phyloP scores from a whole-genome alignment of 2,329 filamentous ascomycete genomes.

The Pseudocercospora musae region DNA sequence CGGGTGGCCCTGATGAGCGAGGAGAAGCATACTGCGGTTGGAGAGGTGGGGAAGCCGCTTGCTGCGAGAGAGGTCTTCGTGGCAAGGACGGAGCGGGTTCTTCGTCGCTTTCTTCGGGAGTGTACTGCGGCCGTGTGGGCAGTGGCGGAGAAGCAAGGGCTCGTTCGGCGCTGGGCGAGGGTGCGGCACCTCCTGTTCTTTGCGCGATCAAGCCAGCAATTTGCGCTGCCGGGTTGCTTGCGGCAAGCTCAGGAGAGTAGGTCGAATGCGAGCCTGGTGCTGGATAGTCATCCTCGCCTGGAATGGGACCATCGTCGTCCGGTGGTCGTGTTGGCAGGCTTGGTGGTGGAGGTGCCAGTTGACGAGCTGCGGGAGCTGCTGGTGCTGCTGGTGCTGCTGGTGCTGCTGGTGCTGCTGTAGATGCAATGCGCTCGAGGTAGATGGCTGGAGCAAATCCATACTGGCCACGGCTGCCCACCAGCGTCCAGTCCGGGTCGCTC shows the following conservation, averaged over 20 bases:
- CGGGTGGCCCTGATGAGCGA: slow-evolving; percentile 36
- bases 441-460: slow-evolving; percentile 95
- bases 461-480: slow-evolving; percentile 79
- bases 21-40: slow-evolving; percentile 37
- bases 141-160: slow-evolving; percentile 51
- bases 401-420: slow-evolving; percentile 43
- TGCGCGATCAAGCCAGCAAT: slow-evolving; percentile 54
- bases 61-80: slow-evolving; percentile 54
- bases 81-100: slow-evolving; percentile 62
- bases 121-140: slow-evolving; percentile 54
- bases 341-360: slow-evolving; percentile 43
- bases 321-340: slow-evolving; percentile 34
- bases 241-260: slow-evolving; percentile 38
- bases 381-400: slow-evolving; percentile 47
- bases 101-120: slow-evolving; percentile 67
- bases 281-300: slow-evolving; percentile 42
- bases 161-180: slow-evolving; percentile 23
- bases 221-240: slow-evolving; percentile 55
- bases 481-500: slow-evolving; percentile 92
- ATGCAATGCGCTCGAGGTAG: slow-evolving; percentile 74
- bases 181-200: slow-evolving; percentile 40
- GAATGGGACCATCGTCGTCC: slow-evolving; percentile 36
- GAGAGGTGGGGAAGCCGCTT: slow-evolving; percentile 45
- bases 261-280: slow-evolving; percentile 45
- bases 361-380: slow-evolving; percentile 23